Evolutionary conservation across 148 eudicot species (phyloP), one percentile per base, ranked within the genome.

Genomic region (Pharnaceum exiguum): DNA sequence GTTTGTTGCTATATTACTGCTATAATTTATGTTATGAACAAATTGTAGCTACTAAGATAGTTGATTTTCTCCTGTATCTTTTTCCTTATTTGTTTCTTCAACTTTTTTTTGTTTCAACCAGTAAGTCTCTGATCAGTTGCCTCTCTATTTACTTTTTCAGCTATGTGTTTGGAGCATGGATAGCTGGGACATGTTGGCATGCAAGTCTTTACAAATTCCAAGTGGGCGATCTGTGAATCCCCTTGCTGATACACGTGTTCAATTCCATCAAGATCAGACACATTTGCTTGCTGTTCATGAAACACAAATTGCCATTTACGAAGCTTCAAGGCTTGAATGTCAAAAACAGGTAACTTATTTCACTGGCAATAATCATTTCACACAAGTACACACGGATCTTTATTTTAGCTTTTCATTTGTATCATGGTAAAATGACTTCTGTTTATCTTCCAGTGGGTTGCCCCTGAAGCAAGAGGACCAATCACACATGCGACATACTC

Each of bases 401-500:
- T 37, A 19, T 51, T 10, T 17, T 24, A 39, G 26, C 13, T 19
- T 1, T 31, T 37, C 35, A 5, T 15, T 71, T 42, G 25, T 32
- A 59, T 22, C 12, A 23, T 39, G 28, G 19, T 35, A 59, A 44
- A 29, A 53, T 57, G 60, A 46, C 23, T 53, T 44, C 49, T 10
- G 7, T 3, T 57, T 49, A 7, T 7, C 7, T 32, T 46, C 12
- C 69, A 89, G 96, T 94, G 95, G 96, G 80, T 72, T 62, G 83
- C 96, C 7, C 79, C 76, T 8, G 96, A 94, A 73, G 77, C 86
- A 60, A 76, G 81, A 71, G 88, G 95, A 32, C 78, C 89, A 13
- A 84, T 94, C 61, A 86, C 95, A 7, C 77, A 82, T 65, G 99
- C 96, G 29, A 82, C 90, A 48, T 89, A 94, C 59, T 89, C 99